phyloP scores from a whole-genome alignment of 2,329 filamentous ascomycete species.

The Aquanectria penicillioides region DNA sequence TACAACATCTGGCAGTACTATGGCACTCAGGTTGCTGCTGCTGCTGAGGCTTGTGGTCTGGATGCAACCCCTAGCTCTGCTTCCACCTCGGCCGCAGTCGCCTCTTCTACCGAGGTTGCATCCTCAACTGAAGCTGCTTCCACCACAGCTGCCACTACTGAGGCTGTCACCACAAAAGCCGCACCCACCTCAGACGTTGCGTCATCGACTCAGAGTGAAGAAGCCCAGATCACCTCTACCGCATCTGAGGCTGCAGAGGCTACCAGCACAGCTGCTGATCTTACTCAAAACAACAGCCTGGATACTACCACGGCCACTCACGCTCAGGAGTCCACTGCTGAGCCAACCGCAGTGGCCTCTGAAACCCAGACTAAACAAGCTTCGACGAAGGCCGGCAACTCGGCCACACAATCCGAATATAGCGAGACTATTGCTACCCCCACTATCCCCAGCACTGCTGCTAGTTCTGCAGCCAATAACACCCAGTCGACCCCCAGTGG shows the following conservation, averaged over 20 bases:
- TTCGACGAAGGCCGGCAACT: not conserved
- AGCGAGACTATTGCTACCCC: no score
- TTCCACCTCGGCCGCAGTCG: not conserved
- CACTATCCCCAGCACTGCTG: no score
- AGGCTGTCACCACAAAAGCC: no score
- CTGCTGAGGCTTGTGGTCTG: not conserved
- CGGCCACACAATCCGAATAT: not conserved
- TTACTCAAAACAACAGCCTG: no score
- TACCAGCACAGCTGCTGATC: no score
- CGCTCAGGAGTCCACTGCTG: not conserved
- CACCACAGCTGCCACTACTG: not conserved
- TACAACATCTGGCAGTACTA: not conserved
- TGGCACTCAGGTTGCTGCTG: not conserved
- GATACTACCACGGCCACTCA: no score
- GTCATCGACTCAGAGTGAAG: no score
- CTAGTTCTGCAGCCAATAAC: not conserved
- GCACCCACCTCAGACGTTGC: no score
- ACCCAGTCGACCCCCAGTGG: not conserved
- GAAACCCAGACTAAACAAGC: not conserved
- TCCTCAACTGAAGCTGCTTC: not conserved
- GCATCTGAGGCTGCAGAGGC: not conserved
- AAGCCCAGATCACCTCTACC: not conserved
- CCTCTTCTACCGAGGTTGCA: not conserved
- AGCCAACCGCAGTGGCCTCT: no score
- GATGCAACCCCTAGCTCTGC: slow-evolving; percentile 3